A percentile compares a stretch with the other conserved stretches of the same genome.
These are phyloP conservation scores for Taphrina flavorubra DNA, from an alignment of 1,139 yeast genomes.

Conservation along the genomic window DNA sequence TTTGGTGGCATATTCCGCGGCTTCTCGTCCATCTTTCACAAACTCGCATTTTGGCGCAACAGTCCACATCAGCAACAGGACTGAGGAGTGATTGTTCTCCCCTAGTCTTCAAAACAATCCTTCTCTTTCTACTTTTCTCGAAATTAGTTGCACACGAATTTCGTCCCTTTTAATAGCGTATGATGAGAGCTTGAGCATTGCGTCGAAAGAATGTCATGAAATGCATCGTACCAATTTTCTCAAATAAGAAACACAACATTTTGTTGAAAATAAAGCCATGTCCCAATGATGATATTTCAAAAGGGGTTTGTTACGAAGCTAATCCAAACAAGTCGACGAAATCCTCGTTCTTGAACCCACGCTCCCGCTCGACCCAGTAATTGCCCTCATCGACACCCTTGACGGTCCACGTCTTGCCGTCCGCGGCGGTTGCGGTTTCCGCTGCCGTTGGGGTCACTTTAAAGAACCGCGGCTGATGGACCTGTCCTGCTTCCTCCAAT, in stretches of 20 bases:
- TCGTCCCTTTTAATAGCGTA: background rate
- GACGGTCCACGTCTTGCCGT: constrained; percentile 33
- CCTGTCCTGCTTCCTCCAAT: constrained; percentile 57
- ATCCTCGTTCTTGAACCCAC: background rate
- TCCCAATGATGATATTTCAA: too few relatives aligned
- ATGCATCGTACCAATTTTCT: background rate
- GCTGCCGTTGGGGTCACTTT: constrained; percentile 50
- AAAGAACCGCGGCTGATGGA: constrained; percentile 70
- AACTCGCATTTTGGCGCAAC: constrained; percentile 38
- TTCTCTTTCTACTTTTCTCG: too few relatives aligned
- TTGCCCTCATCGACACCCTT: constrained; percentile 40
- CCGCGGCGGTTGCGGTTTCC: too few relatives aligned
- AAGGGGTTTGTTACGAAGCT: background rate
- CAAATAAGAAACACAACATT: too few relatives aligned
- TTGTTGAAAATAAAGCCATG: too few relatives aligned
- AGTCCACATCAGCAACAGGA: constrained; percentile 11
- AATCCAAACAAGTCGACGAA: constrained; percentile 10
- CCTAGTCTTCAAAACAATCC: too few relatives aligned
- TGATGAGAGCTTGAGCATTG: constrained; percentile 1
- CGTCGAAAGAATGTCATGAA: background rate
- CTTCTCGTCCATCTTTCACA: constrained; percentile 20
- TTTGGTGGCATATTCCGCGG: constrained; percentile 39
- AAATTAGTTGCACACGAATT: background rate
- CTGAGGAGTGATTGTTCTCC: background rate
- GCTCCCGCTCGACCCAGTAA: constrained; percentile 44